A percentile compares a stretch with the other conserved stretches of the same genome.
Evolutionary conservation across 179 eudicot species (phyloP).

Genomic region (Camellia oleifera): DNA sequence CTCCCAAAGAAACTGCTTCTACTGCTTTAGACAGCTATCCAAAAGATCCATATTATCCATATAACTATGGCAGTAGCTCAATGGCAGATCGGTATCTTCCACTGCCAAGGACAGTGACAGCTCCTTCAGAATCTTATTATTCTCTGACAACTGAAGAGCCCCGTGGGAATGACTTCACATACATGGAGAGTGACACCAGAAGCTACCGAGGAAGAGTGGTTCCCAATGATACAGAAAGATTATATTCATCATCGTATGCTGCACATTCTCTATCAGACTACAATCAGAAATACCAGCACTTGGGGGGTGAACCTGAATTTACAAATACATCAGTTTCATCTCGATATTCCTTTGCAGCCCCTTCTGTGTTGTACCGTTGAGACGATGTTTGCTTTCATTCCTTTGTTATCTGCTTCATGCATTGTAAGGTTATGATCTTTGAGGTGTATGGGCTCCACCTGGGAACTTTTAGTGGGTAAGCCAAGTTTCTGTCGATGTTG

Average conservation of each 20-base stretch:
- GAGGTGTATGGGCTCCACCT: no score
- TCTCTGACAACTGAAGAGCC: conserved; percentile 26
- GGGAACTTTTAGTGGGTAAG: not conserved
- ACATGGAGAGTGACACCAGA: conserved; percentile 6
- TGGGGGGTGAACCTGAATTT: conserved; percentile 25
- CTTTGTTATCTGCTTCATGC: not conserved
- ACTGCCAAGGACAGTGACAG: conserved; percentile 20
- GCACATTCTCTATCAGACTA: conserved; percentile 29
- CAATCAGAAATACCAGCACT: conserved; percentile 27
- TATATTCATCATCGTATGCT: conserved; percentile 29
- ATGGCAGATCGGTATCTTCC: conserved; percentile 44
- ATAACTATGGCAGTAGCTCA: conserved; percentile 33
- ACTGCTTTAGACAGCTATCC: conserved; percentile 20
- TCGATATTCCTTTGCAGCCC: conserved; percentile 60
- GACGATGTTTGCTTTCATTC: conserved; percentile 3
- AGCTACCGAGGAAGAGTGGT: conserved; percentile 28
- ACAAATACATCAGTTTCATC: conserved; percentile 42
- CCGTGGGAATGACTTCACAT: conserved; percentile 12
- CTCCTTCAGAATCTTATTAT: conserved; percentile 35
- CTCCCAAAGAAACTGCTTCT: conserved; percentile 13
- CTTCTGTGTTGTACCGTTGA: conserved; percentile 42
- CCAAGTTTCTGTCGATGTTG: not conserved
- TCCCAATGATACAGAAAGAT: conserved; percentile 27
- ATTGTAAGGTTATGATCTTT: not conserved
- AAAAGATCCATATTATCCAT: conserved; percentile 29